Base-by-base conservation (phyloP, 148 eudicot species). In the Salicornia ramosissima region DNA sequence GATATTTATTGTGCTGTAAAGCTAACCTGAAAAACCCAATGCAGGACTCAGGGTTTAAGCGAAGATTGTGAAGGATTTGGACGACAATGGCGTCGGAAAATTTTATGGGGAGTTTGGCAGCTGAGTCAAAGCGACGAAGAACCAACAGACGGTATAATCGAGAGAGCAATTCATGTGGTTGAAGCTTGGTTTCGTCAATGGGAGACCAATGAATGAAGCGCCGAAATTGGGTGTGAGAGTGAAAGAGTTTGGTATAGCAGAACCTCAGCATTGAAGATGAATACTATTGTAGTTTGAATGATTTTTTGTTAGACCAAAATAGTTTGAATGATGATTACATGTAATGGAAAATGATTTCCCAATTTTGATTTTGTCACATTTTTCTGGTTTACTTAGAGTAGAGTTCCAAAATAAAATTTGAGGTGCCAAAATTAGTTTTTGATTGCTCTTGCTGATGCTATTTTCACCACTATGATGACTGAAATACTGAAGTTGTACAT, bases 81-180 rank as follows among this genome's bases (percentile, higher is more conserved):
- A 80, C 56, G 11, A 88, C 58, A 15, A 91, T 69, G 19, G 63
- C 79, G 79, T 88, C 88, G 15, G 92, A 80, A 79, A 86, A 84
- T 0, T 70, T 71, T 57, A 83, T 70, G 46, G 79, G 60, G 74
- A 88, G 90, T 22, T 45, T 65, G 39, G 77, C 16, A 33, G 85
- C 58, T 60, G 87, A 79, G 30, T 70, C 69, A 78, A 72, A 83
- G 4, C 92, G 97, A 19, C 75, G 83, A 67, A 85, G 97, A 45
- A 84, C 46, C 4, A 83, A 34, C 10, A 91, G 77, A 34, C 88
- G 87, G 76, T 81, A 82, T 43, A 91, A 71, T 10, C 83, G 86
- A 67, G 80, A 46, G 71, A 80, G 21, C 2, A 85, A 58, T 21
- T 86, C 88, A 18, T 72, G 64, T 1, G 78, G 71, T 26, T 72